Evolutionary conservation across 192 early-diverging fungal genomes (phyloP), one percentile per base, ranked within the genome.

Genomic region (Dimargaris cristalligena): DNA sequence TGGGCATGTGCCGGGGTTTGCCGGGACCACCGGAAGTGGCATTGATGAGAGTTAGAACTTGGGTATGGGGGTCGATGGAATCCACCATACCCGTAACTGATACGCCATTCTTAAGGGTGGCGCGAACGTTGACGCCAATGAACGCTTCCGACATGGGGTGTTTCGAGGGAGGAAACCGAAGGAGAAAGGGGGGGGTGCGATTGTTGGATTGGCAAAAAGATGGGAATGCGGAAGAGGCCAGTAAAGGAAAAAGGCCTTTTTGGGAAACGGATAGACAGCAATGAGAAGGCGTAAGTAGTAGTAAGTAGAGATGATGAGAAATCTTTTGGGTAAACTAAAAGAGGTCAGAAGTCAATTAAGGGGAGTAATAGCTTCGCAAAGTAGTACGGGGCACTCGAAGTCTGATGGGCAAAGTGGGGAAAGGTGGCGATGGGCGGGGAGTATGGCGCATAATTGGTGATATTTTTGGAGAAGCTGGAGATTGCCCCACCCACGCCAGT

Each of bases 81-180:
- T 71, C 65, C 6, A 87, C 84, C 44, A 67, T 62, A 29, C 84
- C 81, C 35, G 80, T 73, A 30, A 84, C 61, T 2, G 68, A 68
- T 16, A 72, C 58, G 35, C 77, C 78, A 54, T 60, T 76, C 25
- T 67, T 71, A 44, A 80, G 69, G 33, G 63, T 60, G 3, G 80
- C 63, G n/a, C 72, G 68, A 31, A 84, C 78, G 31, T 67, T 66
- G 30, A 78, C 61, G 47, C 81, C 81, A 48, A 80, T 59, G 57
- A 80, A 80, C 33, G 70, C 63, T 50, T 76, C 67, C 18, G 76
- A 74, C 79, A 81, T 81, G 8, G 29, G 4, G 25, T 46, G 45
- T 11, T 16, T 3, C 45, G 20, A 46, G 45, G 45, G 2, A 2
- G 11, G 23, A 1, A 46, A 22, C 23, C 1, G 45, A 16, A 46